A percentile compares a stretch with the other conserved stretches of the same genome.
Conservation (phyloP, 2,329 filamentous ascomycete species). For the Apiospora hydei region DNA sequence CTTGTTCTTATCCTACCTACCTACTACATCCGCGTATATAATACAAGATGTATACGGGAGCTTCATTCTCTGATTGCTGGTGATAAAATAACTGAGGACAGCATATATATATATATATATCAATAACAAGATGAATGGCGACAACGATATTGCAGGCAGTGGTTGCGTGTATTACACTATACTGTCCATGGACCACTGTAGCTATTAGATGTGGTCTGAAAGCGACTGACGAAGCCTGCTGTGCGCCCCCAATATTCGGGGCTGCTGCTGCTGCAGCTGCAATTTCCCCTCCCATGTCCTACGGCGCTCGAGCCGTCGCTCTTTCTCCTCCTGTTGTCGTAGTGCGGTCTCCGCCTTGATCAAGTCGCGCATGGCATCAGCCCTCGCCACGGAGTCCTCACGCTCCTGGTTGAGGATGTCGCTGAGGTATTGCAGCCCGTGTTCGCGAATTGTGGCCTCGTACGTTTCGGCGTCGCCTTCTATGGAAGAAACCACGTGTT, state of each 20-base stretch:
- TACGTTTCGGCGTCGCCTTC: conserved; percentile 26
- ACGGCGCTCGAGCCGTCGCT: conserved; percentile 7
- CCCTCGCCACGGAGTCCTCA: conserved; percentile 37
- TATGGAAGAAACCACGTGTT: neutral
- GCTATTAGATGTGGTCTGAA: neutral
- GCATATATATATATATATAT: too few relatives aligned
- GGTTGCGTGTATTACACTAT: too few relatives aligned
- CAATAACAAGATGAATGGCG: too few relatives aligned
- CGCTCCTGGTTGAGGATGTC: conserved; percentile 32
- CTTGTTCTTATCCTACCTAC: neutral
- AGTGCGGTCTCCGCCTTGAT: conserved; percentile 36
- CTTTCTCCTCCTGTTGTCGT: conserved; percentile 32
- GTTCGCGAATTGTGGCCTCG: conserved; percentile 2
- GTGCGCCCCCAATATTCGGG: too few relatives aligned
- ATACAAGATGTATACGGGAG: too few relatives aligned
- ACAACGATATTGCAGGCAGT: too few relatives aligned
- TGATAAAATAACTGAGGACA: too few relatives aligned
- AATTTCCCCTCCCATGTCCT: conserved; percentile 27
- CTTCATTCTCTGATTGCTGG: too few relatives aligned
- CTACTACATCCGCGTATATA: too few relatives aligned
- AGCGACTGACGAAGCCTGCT: neutral
- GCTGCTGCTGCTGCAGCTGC: neutral
- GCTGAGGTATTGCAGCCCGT: conserved; percentile 30
- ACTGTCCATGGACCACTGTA: too few relatives aligned
- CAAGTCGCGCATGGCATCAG: conserved; percentile 40